Conservation (phyloP, 2,329 filamentous ascomycete genomes). For the Pyrenophora teres region DNA sequence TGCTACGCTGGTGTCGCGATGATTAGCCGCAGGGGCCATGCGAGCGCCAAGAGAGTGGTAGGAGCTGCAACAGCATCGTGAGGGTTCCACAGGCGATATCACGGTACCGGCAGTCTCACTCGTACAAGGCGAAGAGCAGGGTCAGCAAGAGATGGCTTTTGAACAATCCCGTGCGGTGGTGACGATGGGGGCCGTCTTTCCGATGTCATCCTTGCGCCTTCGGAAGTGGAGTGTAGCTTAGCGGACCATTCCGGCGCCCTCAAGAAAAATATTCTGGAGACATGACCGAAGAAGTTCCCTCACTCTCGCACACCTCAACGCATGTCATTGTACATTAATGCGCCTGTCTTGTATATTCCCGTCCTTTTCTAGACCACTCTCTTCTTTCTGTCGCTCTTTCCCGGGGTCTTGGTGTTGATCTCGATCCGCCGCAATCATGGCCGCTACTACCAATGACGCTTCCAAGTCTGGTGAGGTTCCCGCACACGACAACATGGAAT, state of each 20-base stretch:
- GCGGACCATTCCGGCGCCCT: conserved; percentile 28
- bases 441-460: conserved; percentile 45
- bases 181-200: conserved; percentile 11
- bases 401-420: conserved; percentile 20
- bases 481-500: conserved; percentile 12
- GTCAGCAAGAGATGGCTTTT: not conserved
- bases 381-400: conserved; percentile 32
- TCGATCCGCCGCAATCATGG: conserved; percentile 32
- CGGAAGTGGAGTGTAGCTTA: conserved; percentile 22
- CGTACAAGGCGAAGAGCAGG: not conserved
- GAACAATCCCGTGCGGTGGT: not conserved
- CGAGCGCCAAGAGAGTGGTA: not conserved
- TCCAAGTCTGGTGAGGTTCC: conserved; percentile 43
- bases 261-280: conserved; percentile 38
- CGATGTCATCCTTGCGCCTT: conserved; percentile 12
- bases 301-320: conserved; percentile 18
- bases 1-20: conserved; percentile 11
- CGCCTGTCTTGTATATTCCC: conserved; percentile 37
- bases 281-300: conserved; percentile 9
- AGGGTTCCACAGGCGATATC: not conserved
- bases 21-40: conserved; percentile 9
- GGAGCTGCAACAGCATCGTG: not conserved
- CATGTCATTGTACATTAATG: conserved; percentile 43
- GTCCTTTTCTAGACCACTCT: conserved; percentile 22
- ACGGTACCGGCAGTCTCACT: not conserved